Evolutionary conservation across 2,329 filamentous ascomycete species (phyloP), one percentile per base, ranked within the genome.

Genomic region (Phaeosphaeria sp.): DNA sequence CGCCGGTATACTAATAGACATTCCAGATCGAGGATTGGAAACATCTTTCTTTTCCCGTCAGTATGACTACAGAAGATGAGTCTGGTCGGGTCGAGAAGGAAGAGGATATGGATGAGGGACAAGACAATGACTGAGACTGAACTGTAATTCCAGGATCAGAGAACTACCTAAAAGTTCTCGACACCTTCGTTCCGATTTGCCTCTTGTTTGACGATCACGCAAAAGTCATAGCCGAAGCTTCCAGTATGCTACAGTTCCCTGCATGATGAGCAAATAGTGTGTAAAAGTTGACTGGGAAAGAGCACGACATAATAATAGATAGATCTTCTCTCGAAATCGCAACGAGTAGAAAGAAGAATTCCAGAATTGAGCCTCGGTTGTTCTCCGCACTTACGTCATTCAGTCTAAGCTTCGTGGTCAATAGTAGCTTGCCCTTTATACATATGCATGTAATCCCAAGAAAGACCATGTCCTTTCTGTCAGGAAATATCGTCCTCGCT

Each of bases 21-120:
- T 50, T 7, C 0, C 48, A 70, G 68, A 69, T 71, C 10, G 68
- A 71, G 46, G 68, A 71, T 10, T 71, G 68, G 68, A 71, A 71
- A 25, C 65, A 71, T 39, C 57, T 71, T 6, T 68, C 66, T 1
- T 71, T 71, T 30, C 62, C 66, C 4, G 63, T 61, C 20, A 59
- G 56, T 3, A 60, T 62, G 44, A 53, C 62, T 13, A 49, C 62
- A 11, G 69, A 72, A n/a, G 69, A 72, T 18, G 62, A 65, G 17
- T 56, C 61, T 11, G 55, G 54, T 13, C 58, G 36, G 17, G 62
- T 59, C 9, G 64, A 66, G n/a, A 53, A 66, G 41, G 66, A 62
- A 41, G 58, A 59, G 44, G 67, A 70, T 2, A 58, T 56, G 42
- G 69, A 73, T 30, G 71, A 71, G 13, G 62, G 62, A 15, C 63